Conservation (phyloP, 2,329 filamentous ascomycete species). For the Microcyclosporella mali region DNA sequence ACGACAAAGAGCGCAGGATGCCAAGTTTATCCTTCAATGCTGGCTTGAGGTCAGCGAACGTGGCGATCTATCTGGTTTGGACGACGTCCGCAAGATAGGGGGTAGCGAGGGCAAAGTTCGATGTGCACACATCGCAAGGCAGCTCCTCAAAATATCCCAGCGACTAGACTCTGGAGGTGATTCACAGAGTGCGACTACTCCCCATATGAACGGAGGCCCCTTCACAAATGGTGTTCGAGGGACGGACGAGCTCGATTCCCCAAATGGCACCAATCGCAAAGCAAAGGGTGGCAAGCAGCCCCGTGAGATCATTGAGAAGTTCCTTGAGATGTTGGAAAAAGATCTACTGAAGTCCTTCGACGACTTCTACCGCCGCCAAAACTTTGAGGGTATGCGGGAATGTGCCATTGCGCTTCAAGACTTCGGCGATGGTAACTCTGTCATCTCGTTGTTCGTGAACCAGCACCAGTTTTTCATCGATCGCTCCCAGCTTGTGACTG, state of each 20-base stretch:
- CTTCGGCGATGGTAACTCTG: slow-evolving; percentile 92
- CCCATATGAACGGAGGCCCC: slow-evolving; percentile 27
- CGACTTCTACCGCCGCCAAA: slow-evolving; percentile 88
- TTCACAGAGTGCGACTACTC: slow-evolving; percentile 19
- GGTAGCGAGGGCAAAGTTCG: slow-evolving; percentile 88
- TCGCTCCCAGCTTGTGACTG: slow-evolving; percentile 80
- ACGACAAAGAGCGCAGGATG: slow-evolving; percentile 80
- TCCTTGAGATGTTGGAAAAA: slow-evolving; percentile 90
- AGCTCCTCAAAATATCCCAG: slow-evolving; percentile 89
- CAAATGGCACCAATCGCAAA: slow-evolving; percentile 45
- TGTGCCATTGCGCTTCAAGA: slow-evolving; percentile 90
- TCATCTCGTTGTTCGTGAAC: slow-evolving; percentile 94
- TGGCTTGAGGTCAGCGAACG: slow-evolving; percentile 93
- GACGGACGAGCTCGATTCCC: slow-evolving; percentile 36
- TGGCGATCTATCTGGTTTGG: slow-evolving; percentile 77
- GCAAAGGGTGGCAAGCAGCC: slow-evolving; percentile 41
- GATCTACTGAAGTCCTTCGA: slow-evolving; percentile 95
- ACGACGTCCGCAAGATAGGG: slow-evolving; percentile 79
- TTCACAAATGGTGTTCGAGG: slow-evolving; percentile 46
- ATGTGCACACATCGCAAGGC: slow-evolving; percentile 87
- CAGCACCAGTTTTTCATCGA: slow-evolving; percentile 99
- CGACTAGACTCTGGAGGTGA: slow-evolving; percentile 66
- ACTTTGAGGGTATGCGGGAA: slow-evolving; percentile 97
- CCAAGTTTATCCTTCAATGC: slow-evolving; percentile 90
- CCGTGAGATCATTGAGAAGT: slow-evolving; percentile 89